Evolutionary conservation across 129 eudicot genomes (phyloP).

Genomic region (Sambucus nigra): DNA sequence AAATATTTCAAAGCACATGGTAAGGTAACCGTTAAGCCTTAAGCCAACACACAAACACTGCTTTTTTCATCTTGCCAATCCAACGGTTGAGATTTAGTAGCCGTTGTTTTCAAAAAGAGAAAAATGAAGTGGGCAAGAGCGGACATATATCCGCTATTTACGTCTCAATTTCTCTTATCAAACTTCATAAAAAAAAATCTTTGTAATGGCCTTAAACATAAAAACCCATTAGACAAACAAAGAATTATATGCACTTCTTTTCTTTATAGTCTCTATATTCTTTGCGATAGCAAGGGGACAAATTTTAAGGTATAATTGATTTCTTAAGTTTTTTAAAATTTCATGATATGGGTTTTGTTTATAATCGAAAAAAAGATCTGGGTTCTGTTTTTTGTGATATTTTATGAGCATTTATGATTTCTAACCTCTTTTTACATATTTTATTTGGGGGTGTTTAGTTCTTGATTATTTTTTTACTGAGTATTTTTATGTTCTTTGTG

Average conservation of each 20-base stretch:
- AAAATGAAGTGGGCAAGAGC: conserved; percentile 14
- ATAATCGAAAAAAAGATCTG: neutral
- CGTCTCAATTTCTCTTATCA: conserved; percentile 22
- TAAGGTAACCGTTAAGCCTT: conserved; percentile 1
- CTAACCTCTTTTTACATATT: neutral
- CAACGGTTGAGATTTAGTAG: conserved; percentile 55
- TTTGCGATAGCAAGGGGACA: no score
- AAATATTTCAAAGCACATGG: neutral
- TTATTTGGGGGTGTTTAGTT: neutral
- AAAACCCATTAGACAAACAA: neutral
- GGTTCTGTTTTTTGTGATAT: conserved; percentile 4
- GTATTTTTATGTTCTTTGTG: conserved; percentile 3
- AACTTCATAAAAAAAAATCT: neutral
- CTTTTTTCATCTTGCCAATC: conserved; percentile 22
- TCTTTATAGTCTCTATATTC: conserved; percentile 28
- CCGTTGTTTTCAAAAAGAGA: conserved; percentile 77
- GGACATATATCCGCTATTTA: conserved; percentile 62
- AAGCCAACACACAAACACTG: no score
- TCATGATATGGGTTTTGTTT: conserved; percentile 5
- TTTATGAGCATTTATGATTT: neutral
- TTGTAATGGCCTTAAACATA: neutral
- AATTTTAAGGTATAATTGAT: no score
- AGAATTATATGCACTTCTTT: conserved; percentile 25
- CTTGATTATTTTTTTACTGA: neutral
- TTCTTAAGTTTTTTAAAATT: neutral